Base-by-base conservation (phyloP, 305 asterid genomes). In the Fraxinus nigra region DNA sequence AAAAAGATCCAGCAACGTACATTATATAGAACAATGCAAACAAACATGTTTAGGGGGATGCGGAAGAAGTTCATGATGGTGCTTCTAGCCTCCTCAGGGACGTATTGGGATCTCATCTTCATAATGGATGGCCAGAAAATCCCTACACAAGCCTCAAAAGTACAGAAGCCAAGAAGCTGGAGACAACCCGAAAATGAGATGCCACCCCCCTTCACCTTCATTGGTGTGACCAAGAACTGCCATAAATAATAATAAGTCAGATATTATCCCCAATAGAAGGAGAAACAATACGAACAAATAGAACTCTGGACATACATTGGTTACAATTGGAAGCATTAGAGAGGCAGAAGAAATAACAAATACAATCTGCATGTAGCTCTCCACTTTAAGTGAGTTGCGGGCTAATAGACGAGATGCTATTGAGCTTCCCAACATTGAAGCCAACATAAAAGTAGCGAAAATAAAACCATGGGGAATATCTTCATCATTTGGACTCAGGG, bases 361-460 rank as follows among this genome's bases (percentile, higher is more conserved):
- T 18, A 95, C 97, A 54, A 93, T 82, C 90, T 94, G 98, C 98
- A 95, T 95, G 87, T 95, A 95, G 90, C 92, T 92, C 92, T 95
- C 99, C 79, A 95, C 98, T 92, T 61, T 91, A 72, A 87, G 85
- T 34, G 96, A 8, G 86, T 89, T 90, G 81, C 93, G 95, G 20
- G 97, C 91, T 93, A 95, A 78, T 78, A 95, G 89, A 22, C 98
- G 98, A 82, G 99, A 84, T 65, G 99, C 99, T 10, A 95, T 67
- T 26, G 99, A 93, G 89, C 99, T 95, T 85, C 99, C 99, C 87
- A 95, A 86, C 99, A 95, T 95, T 78, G 99, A 95, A 76, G 96
- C 94, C 90, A 95, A 80, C 99, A 95, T 95, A 86, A 94, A 95
- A 82, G 97, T 95, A 16, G 99, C 97, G 86, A 95, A 95, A 78